Evolutionary conservation across 371 early-diverging fungal genomes (phyloP), one percentile per base, ranked within the genome.

Genomic region (Mortierella sp.): DNA sequence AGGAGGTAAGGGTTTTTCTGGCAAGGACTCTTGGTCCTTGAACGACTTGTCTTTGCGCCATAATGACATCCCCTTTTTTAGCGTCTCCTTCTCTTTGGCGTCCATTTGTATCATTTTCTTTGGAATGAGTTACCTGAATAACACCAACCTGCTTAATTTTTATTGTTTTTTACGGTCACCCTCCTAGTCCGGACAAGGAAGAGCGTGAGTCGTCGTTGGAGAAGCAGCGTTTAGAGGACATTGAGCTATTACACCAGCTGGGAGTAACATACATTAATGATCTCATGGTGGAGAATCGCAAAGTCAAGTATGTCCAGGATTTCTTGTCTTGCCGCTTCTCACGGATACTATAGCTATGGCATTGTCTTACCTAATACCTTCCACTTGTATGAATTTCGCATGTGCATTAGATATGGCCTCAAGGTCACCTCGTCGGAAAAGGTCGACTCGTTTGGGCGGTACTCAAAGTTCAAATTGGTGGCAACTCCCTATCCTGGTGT

Each of bases 191-290:
- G 46, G 86, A 86, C 71, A 86, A 86, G 58, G 86, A 86, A 73
- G 86, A 86, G 41, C 86, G 82, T 10, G 86, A 86, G 75, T 82
- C 86, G 1, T 86, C 86, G 1, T 63, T 86, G 24, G 82, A 82
- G 56, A 82, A 79, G 65, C 86, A 86, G 51, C 77, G 86, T 0
- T 21, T 77, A 56, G 86, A 86, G 29, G 86, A 86, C 29, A 86
- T 86, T 56, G 86, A 79, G 51, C n/a, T 86, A 58, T 70, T 86
- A 48, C 86, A 77, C 51, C 82, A 79, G 11, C 73, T 86, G 5
- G 86, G 86, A n/a, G 86, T 86, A 49, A 73, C 86, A n/a, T 86
- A 82, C 54, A 86, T 86, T 70, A 86, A 86, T 46, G 86, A 86
- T 41, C 82, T 86, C 41, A 86, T 86, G 86, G 86, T 86, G 0